Base-by-base conservation (phyloP, 2,329 filamentous ascomycete genomes). In the Pleoardoris graminearum region DNA sequence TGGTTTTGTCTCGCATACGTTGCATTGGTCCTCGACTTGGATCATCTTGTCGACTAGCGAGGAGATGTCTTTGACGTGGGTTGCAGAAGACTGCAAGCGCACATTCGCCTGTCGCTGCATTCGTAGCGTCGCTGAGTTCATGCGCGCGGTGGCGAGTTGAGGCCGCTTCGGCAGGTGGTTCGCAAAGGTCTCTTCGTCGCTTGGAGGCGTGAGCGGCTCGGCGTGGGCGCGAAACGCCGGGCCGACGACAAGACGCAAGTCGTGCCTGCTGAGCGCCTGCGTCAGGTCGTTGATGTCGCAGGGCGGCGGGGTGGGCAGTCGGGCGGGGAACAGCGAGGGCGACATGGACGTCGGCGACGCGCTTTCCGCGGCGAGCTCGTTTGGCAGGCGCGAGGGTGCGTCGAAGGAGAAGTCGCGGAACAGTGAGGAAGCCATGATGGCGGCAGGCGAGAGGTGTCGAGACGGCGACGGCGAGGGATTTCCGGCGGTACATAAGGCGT, bases 1-100 rank as follows among this genome's bases (percentile, higher is more conserved):
- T 7, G 57, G 56, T 32, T 60, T 54, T n/a, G 48, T 11, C 3
- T 65, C 55, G 60, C 50, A 65, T 53, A 72, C 47, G 50, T 49
- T 64, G 66, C 77, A 78, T 53, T 79, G 77, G 52, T 77, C 72
- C 43, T 71, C 67, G 30, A 61, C 58, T 2, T 73, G 60, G 47
- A 77, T 67, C 70, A 79, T 77, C 52, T 70, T 70, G 53, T 72
- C 61, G 21, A 78, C 74, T 14, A 79, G 68, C 22, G 66, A 63
- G 11, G 73, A 69, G 38, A 78, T 75, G 59, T 78, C 75, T 21
- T 68, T 67, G 30, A 71, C 62, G 53, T 77, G 74, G 4, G 71
- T 63, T 3, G 68, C 50, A 50, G 63, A 68, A 69, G 74, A 77
- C 46, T 78, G 72, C 55, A 76, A 58, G 41, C 74, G 68, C 27